Evolutionary conservation across 805 yeast species (phyloP), one percentile per base, ranked within the genome.

Genomic region (Ogataea angusta): DNA sequence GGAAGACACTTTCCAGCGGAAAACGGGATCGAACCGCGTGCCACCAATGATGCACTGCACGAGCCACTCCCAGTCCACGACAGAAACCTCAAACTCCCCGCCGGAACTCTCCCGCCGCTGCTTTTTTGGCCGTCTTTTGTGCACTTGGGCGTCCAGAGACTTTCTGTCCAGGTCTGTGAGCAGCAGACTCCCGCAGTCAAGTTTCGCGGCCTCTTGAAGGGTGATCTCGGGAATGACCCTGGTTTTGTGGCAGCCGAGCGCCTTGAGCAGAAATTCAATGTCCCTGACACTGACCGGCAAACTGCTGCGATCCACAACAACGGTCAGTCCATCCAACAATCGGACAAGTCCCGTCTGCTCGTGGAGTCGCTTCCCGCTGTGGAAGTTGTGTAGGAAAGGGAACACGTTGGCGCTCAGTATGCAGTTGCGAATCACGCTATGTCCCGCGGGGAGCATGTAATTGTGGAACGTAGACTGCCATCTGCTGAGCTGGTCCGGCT

Each of bases 371-470:
- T 34, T 34, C 0, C 67, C 67, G 0, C 40, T 32, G 2, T 62
- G 54, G 46, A 63, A 69, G 13, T 71, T 72, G 5, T 47, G 47
- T 22, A 68, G 52, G 56, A 73, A 82, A 31, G 48, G 53, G 39
- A 49, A 68, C 2, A 80, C 63, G 41, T 82, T 76, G 28, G 69
- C 54, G 33, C 85, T 77, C 49, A 16, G 67, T 48, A 22, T 55
- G 54, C 49, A 80, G 49, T 24, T 61, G 60, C 32, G 36, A 6
- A 28, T 38, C 1, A 39, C 34, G 16, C 89, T 80, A 25, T 73
- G 75, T 0, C 96, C 96, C 0, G 93, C 77, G 1, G 95, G 84
- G 13, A 88, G 63, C 2, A 83, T 53, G 56, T 79, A 88, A 2
- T 71, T 64, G 3, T 59, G 60, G 76, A 91, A 75, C 17, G 59